These are phyloP conservation scores for Aspergillus quadricinctus DNA, from an alignment of 2,329 filamentous ascomycete species.

Conservation along the genomic window DNA sequence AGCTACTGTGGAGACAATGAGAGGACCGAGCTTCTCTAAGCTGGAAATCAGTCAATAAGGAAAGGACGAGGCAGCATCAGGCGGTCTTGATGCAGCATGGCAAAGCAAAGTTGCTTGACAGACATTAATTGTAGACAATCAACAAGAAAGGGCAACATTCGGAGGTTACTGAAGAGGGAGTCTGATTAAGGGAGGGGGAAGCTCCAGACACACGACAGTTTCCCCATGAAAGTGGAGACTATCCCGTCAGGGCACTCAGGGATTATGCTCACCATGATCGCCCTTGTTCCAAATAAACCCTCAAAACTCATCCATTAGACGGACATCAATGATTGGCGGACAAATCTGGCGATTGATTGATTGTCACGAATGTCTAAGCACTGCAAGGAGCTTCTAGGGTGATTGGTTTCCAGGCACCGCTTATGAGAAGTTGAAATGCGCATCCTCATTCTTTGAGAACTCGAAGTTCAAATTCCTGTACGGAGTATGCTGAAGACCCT, in stretches of 20 bases:
- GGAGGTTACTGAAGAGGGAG: background rate
- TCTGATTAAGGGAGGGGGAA: background rate
- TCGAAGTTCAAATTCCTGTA: background rate
- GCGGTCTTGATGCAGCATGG: constrained; percentile 1
- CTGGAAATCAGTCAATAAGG: background rate
- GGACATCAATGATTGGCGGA: background rate
- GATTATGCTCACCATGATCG: background rate
- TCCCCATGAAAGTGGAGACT: background rate
- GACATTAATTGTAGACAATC: background rate
- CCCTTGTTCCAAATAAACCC: background rate
- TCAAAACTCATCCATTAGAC: background rate
- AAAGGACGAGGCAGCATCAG: background rate
- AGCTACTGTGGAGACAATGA: background rate
- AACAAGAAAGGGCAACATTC: background rate
- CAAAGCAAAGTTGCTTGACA: background rate
- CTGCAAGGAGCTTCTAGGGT: background rate
- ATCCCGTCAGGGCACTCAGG: background rate
- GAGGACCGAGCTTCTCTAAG: constrained; percentile 3
- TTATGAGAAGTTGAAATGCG: background rate
- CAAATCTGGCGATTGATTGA: background rate
- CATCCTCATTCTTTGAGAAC: background rate
- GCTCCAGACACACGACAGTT: background rate
- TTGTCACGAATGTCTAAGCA: background rate
- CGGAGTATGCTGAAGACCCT: background rate
- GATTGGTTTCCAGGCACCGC: background rate